These are phyloP conservation scores for Mycena galopus DNA, from an alignment of 768 basidiomycete genomes.

Conservation along the genomic window DNA sequence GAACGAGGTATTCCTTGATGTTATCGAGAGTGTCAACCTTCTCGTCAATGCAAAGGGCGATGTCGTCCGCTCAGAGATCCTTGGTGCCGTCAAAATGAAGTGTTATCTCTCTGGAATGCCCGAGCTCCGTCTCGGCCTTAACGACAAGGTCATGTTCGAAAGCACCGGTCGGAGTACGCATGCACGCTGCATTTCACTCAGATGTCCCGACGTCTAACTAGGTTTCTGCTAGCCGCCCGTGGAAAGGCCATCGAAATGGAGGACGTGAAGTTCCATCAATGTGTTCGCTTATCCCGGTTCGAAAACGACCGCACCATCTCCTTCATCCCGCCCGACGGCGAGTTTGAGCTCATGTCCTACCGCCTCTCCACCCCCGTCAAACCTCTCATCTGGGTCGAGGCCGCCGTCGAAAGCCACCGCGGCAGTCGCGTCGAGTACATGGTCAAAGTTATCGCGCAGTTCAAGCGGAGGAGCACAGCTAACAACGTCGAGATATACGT, in stretches of 20 bases:
- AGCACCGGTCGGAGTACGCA: slow-evolving; percentile 91
- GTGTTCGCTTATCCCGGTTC: slow-evolving; percentile 95
- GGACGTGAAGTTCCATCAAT: slow-evolving; percentile 99
- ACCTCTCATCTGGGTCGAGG: slow-evolving; percentile 97
- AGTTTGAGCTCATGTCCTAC: slow-evolving; percentile 98
- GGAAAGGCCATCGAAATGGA: slow-evolving; percentile 99
- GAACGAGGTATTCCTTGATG: slow-evolving; percentile 99
- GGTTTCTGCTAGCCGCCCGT: slow-evolving; percentile 71
- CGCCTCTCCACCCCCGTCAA: slow-evolving; percentile 97
- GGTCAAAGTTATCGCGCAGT: slow-evolving; percentile 96
- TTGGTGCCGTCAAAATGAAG: slow-evolving; percentile 99
- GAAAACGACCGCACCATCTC: slow-evolving; percentile 99
- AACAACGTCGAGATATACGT: slow-evolving; percentile 99
- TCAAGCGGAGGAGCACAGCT: slow-evolving; percentile 95
- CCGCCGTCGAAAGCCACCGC: slow-evolving; percentile 92
- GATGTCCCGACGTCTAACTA: not conserved
- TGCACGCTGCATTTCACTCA: not conserved
- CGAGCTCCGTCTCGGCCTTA: slow-evolving; percentile 92
- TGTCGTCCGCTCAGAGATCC: slow-evolving; percentile 96
- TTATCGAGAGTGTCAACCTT: slow-evolving; percentile 97
- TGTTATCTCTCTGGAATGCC: slow-evolving; percentile 99
- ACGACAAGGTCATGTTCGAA: slow-evolving; percentile 99
- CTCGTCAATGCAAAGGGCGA: slow-evolving; percentile 91
- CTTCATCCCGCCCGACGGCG: slow-evolving; percentile 99
- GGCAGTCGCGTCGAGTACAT: slow-evolving; percentile 96